These are phyloP conservation scores for Calonectria hongkongensis DNA, from an alignment of 2,329 filamentous ascomycete species.

Conservation along the genomic window DNA sequence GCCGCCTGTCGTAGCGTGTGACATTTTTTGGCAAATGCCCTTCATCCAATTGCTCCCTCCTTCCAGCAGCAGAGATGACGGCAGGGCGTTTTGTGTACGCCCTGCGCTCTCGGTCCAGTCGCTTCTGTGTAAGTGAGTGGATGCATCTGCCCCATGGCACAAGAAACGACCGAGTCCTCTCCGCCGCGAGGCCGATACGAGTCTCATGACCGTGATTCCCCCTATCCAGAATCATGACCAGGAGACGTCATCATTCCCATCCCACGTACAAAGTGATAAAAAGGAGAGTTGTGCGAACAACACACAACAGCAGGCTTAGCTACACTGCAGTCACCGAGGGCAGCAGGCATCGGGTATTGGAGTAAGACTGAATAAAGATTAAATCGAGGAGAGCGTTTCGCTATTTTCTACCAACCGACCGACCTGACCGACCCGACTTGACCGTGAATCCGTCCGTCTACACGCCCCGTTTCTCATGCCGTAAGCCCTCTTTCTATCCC, in stretches of 20 bases:
- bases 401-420: slow-evolving; percentile 41
- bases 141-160: neutral
- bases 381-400: slow-evolving; percentile 44
- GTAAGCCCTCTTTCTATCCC: slow-evolving; percentile 38
- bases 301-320: slow-evolving; percentile 11
- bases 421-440: slow-evolving; percentile 27
- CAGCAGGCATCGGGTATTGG: neutral
- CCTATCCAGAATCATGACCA: neutral
- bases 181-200: slow-evolving; percentile 2
- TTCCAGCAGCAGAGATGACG: neutral
- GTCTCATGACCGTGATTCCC: slow-evolving; percentile 17
- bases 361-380: neutral
- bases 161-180: neutral
- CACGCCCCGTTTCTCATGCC: slow-evolving; percentile 35
- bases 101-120: neutral
- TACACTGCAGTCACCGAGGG: slow-evolving; percentile 12
- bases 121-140: neutral
- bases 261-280: slow-evolving; percentile 2
- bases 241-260: slow-evolving; percentile 4
- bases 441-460: slow-evolving; percentile 35
- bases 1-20: slow-evolving; percentile 25
- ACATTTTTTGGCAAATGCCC: slow-evolving; percentile 10
- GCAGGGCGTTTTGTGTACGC: neutral
- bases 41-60: neutral
- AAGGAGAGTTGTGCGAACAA: slow-evolving; percentile 6